Evolutionary conservation across 2,329 filamentous ascomycete genomes (phyloP), one percentile per base, ranked within the genome.

Genomic region (Nemania sp.): DNA sequence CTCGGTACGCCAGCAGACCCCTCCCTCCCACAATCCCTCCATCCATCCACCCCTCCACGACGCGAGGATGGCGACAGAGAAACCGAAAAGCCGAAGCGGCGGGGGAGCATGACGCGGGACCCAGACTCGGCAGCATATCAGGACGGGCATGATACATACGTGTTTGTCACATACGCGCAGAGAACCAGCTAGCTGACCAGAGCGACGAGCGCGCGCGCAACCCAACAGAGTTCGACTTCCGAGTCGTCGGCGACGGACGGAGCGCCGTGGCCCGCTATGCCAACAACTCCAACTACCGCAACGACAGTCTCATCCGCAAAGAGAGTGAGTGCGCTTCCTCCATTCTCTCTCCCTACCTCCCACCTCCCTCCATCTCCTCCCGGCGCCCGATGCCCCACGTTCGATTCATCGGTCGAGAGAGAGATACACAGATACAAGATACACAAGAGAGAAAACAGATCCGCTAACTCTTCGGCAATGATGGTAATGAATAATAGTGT

Each of bases 271-370:
- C 94, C 34, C 89, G 95, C 78, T 99, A 99, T 79, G 95, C 95
- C 66, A 99, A 99, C 83, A 99, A 99, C 78, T 98, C 94, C 59
- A 99, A 99, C 79, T 99, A 99, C 80, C 89, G 95, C 73, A 99
- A 99, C 78, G 95, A 99, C 76, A 97, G 93, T 65, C 81, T 99
- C 69, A 99, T 99, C 74, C 90, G 95, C 67, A 99, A 99, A 93
- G 95, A 99, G 82, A 99, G 95, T 97, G 82, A n/a, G n/a, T 69
- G 92, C 77, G 43, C 35, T 49, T 25, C 59, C 34, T 56, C 49
- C 32, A 9, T 35, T 29, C 43, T 18, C 50, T 17, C 48, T n/a
- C 17, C 34, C 34, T 17, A n/a, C 25, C 12, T 13, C 17, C 32
- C 40, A 11, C 15, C 18, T n/a, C n/a, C 25, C 45, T 17, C 46